Conservation (phyloP, 495 filamentous ascomycete genomes). For the Talaromyces trachyspermus region DNA sequence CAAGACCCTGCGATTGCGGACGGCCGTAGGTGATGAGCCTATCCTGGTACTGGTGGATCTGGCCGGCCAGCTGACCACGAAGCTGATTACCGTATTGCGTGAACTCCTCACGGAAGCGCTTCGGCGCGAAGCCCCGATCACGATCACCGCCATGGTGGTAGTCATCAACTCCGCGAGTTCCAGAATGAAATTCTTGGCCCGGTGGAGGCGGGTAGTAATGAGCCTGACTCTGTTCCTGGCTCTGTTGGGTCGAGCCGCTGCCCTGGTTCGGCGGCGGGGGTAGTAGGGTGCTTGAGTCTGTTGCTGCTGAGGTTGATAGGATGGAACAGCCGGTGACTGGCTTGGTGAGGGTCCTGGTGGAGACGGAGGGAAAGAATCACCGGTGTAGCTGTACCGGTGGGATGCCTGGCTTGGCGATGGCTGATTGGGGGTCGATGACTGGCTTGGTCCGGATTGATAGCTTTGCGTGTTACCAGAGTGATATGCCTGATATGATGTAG, state of each 20-base stretch:
- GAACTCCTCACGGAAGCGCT: slow-evolving; percentile 20
- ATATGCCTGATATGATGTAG: no score
- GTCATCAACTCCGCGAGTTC: no score
- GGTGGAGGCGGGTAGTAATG: slow-evolving; percentile 41
- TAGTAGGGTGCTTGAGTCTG: no score
- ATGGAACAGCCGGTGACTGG: no score
- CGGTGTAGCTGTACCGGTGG: no score
- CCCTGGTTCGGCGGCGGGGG: slow-evolving; percentile 1
- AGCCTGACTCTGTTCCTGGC: slow-evolving; percentile 17
- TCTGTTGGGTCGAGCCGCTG: slow-evolving; percentile 12
- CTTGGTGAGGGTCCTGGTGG: no score
- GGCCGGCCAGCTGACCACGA: slow-evolving; percentile 38
- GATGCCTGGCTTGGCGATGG: no score
- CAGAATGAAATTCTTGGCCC: slow-evolving; percentile 22
- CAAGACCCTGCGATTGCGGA: slow-evolving; percentile 19
- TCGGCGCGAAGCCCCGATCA: slow-evolving; percentile 22
- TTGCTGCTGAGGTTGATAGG: no score
- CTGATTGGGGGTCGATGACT: no score
- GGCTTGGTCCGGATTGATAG: no score
- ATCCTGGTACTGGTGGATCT: slow-evolving; percentile 43
- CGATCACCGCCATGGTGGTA: slow-evolving; percentile 27
- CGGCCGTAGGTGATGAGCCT: slow-evolving; percentile 19
- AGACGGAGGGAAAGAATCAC: no score
- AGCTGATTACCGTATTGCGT: slow-evolving; percentile 27
- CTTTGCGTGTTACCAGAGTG: no score